Conservation (phyloP, 75 land plant species). For the Picea glauca region DNA sequence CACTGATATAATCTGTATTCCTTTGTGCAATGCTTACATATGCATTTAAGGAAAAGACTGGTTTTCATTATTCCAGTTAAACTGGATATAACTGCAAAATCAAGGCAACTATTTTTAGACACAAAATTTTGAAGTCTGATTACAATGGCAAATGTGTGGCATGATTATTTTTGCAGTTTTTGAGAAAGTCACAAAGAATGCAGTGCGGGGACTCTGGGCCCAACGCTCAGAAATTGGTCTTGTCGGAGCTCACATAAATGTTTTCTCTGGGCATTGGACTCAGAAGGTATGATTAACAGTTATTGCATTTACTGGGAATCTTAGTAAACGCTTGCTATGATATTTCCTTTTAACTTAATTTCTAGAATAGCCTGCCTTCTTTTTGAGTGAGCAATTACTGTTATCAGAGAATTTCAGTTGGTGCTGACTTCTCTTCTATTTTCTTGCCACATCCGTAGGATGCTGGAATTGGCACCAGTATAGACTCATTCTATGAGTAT, state of each 20-base stretch:
- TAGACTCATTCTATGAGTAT: slow-evolving; percentile 99
- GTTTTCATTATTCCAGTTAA: neutral
- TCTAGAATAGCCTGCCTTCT: neutral
- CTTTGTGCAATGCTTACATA: neutral
- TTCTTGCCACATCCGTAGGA: slow-evolving; percentile 48
- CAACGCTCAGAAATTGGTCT: slow-evolving; percentile 86
- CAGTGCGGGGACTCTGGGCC: slow-evolving; percentile 93
- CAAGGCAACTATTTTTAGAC: neutral
- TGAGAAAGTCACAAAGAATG: slow-evolving; percentile 89
- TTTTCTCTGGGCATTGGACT: slow-evolving; percentile 98
- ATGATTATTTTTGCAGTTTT: slow-evolving; percentile 48
- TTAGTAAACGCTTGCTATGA: neutral
- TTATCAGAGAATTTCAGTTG: slow-evolving; percentile 1
- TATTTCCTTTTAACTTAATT: neutral
- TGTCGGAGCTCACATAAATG: slow-evolving; percentile 97
- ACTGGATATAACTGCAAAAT: neutral
- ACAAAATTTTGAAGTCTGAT: neutral
- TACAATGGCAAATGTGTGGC: neutral
- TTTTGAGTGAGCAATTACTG: neutral
- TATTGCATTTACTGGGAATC: neutral
- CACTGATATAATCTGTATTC: neutral
- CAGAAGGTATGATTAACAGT: slow-evolving; percentile 63
- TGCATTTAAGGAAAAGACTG: neutral
- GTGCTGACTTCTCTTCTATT: neutral
- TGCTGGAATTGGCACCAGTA: slow-evolving; percentile 99